Percentiles rank a stretch among this genome's conserved stretches.
phyloP scores from a whole-genome alignment of 805 yeast species.

The Osmozyma mogii region DNA sequence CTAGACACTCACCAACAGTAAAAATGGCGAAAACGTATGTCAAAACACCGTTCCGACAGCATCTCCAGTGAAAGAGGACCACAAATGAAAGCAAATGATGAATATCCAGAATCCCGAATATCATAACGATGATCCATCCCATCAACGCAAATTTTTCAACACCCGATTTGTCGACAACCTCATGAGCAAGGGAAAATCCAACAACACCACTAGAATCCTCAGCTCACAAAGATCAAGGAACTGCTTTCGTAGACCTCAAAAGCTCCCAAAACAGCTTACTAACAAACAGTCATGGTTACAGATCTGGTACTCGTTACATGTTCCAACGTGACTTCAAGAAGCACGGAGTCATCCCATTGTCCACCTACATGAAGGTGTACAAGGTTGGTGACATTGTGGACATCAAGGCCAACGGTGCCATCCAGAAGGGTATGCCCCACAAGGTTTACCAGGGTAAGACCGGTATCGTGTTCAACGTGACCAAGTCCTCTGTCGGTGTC shows the following conservation, averaged over 20 bases:
- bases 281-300: constrained; percentile 78
- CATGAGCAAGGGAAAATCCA: too few species aligned
- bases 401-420: constrained; percentile 98
- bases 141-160: too few species aligned
- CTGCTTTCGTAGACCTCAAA: too few species aligned
- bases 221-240: too few species aligned
- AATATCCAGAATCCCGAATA: too few species aligned
- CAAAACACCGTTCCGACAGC: background rate
- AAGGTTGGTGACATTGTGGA: constrained; percentile 99
- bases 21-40: background rate
- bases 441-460: constrained; percentile 99
- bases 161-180: too few species aligned
- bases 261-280: constrained; percentile 16
- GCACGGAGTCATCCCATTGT: constrained; percentile 91
- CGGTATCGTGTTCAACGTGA: constrained; percentile 97
- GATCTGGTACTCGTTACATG: constrained; percentile 99
- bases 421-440: constrained; percentile 99
- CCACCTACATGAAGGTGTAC: constrained; percentile 96
- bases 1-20: too few species aligned
- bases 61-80: too few species aligned
- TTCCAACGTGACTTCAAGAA: constrained; percentile 99
- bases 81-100: too few species aligned
- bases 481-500: constrained; percentile 98
- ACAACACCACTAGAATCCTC: too few species aligned
- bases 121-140: too few species aligned